Evolutionary conservation across 148 eudicot species (phyloP).

Genomic region (Persicaria tinctoria): DNA sequence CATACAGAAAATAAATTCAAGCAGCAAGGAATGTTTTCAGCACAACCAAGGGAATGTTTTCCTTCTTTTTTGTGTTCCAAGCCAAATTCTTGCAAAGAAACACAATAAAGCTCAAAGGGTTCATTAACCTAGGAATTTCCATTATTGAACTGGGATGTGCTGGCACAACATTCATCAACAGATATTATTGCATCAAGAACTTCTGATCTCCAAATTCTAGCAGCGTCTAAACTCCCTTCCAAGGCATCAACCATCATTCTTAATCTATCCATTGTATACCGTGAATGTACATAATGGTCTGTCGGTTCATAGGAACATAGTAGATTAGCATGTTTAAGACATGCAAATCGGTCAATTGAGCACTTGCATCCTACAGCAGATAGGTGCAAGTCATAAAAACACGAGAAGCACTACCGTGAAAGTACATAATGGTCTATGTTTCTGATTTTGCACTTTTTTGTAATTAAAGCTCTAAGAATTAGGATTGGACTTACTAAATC

Average conservation of each 20-base stretch:
- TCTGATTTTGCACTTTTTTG: too few species aligned
- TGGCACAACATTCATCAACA: not conserved
- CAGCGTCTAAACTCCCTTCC: conserved; percentile 32
- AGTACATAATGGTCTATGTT: too few species aligned
- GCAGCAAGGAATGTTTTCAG: too few species aligned
- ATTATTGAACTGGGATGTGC: not conserved
- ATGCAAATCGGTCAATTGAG: conserved; percentile 40
- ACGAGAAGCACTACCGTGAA: conserved; percentile 53
- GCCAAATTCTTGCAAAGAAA: too few species aligned
- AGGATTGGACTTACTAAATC: too few species aligned
- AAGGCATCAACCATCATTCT: conserved; percentile 38
- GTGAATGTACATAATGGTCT: conserved; percentile 26
- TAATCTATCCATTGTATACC: conserved; percentile 39
- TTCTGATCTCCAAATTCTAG: conserved; percentile 31
- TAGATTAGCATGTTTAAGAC: conserved; percentile 41
- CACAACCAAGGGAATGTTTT: too few species aligned
- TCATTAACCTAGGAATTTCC: not conserved
- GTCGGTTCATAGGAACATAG: conserved; percentile 34
- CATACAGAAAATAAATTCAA: too few species aligned
- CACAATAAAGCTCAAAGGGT: not conserved
- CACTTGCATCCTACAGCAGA: conserved; percentile 49
- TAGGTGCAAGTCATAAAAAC: conserved; percentile 54
- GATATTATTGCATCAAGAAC: conserved; percentile 9
- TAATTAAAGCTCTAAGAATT: too few species aligned
- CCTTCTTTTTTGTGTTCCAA: too few species aligned